Base-by-base conservation (phyloP, 805 yeast genomes). In the Lachancea quebecensis region DNA sequence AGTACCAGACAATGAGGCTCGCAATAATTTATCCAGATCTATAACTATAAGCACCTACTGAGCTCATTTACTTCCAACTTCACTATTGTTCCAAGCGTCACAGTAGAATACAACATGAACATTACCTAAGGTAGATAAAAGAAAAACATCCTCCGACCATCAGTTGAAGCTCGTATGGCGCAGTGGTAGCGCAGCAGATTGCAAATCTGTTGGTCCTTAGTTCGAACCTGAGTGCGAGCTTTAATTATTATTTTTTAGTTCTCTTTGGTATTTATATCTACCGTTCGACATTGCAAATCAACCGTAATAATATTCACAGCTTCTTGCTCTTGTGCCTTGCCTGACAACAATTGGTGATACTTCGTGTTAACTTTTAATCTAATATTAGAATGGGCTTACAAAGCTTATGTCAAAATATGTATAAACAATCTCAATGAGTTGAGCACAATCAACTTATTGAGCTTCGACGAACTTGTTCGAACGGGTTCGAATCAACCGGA, bases 181-280 rank as follows among this genome's bases (percentile, higher is more conserved):
- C 90, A 85, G 93, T 81, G 93, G 95, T 85, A 85, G 91, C 90
- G 95, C 93, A 84, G 89, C 87, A 82, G 95, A 86, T 86, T 86
- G 95, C 95, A 86, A 85, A 85, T 86, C 95, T 84, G 85, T 81
- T 84, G 95, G 95, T 86, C 93, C 89, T 82, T 79, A 82, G 95
- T 86, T 86, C 95, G 81, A 86, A 66, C 81, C 95, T 82, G 95
- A 82, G 87, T 76, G 81, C 82, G 78, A 81, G 88, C 93, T 83
- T 50, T 27, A 15, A 29, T 16, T 39, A 32, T 40, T 21, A 18
- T 12, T 36, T 18, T 21, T 36, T 36, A 16, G 14, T 10, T 21
- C 12, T 34, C 4, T 10, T 10, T 12, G 16, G n/a, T 8, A 33
- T 33, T 14, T 8, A 10, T 10, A 33, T 11, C 11, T 29, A n/a